These are phyloP conservation scores for Gossypium lobatum DNA, from an alignment of 441 rosid species.

Conservation along the genomic window DNA sequence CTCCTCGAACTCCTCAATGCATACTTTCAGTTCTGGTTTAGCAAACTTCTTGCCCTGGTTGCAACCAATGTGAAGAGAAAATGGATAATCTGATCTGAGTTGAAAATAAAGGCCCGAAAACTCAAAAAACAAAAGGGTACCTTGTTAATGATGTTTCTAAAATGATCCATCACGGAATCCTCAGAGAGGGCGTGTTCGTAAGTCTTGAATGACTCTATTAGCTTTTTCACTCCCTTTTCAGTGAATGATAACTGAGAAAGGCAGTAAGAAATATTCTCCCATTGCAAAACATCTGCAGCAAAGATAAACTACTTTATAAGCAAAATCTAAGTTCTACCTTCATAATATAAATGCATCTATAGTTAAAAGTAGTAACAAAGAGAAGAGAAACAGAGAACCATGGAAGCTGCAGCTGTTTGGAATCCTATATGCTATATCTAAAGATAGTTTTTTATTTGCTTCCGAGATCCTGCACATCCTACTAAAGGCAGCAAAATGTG, in stretches of 20 bases:
- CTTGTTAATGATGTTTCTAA: constrained; percentile 87
- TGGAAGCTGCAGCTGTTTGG: background rate
- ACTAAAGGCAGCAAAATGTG: background rate
- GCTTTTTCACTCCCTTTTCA: constrained; percentile 91
- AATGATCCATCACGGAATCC: constrained; percentile 83
- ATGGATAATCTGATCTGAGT: background rate
- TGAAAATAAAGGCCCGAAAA: constrained; percentile 3
- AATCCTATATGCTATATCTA: background rate
- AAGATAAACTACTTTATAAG: constrained; percentile 8
- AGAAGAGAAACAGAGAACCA: background rate
- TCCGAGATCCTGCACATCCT: background rate
- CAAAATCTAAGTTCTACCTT: constrained; percentile 4
- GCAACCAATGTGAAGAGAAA: constrained; percentile 11
- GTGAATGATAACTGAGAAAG: constrained; percentile 92
- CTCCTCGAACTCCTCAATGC: constrained; percentile 97
- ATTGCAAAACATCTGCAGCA: constrained; percentile 77
- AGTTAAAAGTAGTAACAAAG: background rate
- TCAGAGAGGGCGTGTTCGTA: constrained; percentile 80
- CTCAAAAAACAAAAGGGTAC: constrained; percentile 28
- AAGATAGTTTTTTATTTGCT: background rate
- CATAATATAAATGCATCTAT: background rate
- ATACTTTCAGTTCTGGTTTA: constrained; percentile 82
- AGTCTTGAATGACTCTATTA: constrained; percentile 77
- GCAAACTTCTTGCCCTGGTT: constrained; percentile 92
- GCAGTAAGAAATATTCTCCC: constrained; percentile 93